Base-by-base conservation (phyloP, 805 yeast genomes). In the Sugiyamaella marilandica region DNA sequence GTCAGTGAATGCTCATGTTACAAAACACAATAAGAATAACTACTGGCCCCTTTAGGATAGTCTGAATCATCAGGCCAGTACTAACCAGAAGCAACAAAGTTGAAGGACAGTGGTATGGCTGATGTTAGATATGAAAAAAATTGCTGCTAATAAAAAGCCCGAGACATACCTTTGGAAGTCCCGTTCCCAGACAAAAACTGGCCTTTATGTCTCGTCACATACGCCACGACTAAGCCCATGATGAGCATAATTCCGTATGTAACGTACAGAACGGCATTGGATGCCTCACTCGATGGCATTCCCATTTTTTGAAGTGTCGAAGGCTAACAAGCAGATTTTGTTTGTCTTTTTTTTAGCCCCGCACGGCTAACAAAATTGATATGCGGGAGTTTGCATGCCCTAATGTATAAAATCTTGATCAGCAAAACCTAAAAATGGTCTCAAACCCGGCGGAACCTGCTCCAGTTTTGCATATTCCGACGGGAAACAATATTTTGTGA, bases 51-150 rank as follows among this genome's bases (percentile, higher is more conserved):
- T 11, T 21, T 39, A 39, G 43, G 43, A 39, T 21, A 21, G 55
- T 63, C 76, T 55, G 57, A 51, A 50, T 39, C 24, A 10, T 44
- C 13, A n/a, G 31, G 44, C 41, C 39, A 34, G 14, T 65, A 84
- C 87, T 73, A 75, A 79, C 95, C 95, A 59, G 95, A 83, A 48
- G 97, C 97, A 51, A 91, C 81, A 66, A 91, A 91, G 67, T 91
- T 91, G 55, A 91, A 74, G 1, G 96, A 86, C 60, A 91, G 72
- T 0, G 96, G 96, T 13, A 88, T 39, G 33, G 71, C 70, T 59
- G 44, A 21, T 10, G 48, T 48, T 13, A 46, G 48, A 24, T 18
- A 16, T 16, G 13, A n/a, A 10, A 33, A 31, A 14, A 36, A 13
- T 14, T 26, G 5, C 7, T 7, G 7, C 7, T 24, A 24, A 5